These are phyloP conservation scores for Penicillium macrosclerotiorum DNA, from an alignment of 495 filamentous ascomycete species.

Conservation along the genomic window DNA sequence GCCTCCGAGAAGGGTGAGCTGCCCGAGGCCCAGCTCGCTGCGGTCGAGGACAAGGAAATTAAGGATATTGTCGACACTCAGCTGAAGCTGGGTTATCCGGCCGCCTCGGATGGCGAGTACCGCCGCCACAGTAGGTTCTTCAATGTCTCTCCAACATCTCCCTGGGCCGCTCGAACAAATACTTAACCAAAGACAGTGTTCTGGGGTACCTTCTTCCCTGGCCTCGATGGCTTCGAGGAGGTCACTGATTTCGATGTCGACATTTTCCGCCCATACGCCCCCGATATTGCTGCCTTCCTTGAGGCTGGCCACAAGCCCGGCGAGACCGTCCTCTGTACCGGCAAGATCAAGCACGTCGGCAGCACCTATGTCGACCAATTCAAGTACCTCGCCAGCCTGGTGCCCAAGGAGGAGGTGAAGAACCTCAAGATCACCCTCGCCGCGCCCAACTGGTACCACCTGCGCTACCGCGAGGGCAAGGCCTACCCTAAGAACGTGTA, in stretches of 20 bases:
- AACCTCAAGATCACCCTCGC: constrained; percentile 73
- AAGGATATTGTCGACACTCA: constrained; percentile 64
- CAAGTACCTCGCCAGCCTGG: constrained; percentile 62
- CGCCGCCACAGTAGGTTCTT: constrained; percentile 56
- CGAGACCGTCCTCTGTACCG: constrained; percentile 69
- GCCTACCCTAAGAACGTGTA: constrained; percentile 68
- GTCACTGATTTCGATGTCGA: constrained; percentile 54
- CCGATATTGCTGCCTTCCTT: constrained; percentile 73
- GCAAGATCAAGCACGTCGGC: constrained; percentile 67
- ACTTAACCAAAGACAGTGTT: constrained; percentile 43
- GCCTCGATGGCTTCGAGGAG: constrained; percentile 68
- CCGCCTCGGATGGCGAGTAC: constrained; percentile 75
- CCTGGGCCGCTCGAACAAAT: too few relatives aligned
- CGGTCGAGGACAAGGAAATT: constrained; percentile 65
- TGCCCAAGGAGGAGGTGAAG: constrained; percentile 56
- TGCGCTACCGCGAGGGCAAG: constrained; percentile 67
- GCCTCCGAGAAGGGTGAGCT: constrained; percentile 51
- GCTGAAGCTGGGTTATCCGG: constrained; percentile 63
- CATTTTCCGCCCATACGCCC: constrained; percentile 73
- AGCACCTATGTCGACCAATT: constrained; percentile 64
- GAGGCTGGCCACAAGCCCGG: constrained; percentile 71
- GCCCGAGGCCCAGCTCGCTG: constrained; percentile 34
- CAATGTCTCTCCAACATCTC: neutral
- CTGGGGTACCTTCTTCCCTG: constrained; percentile 75
- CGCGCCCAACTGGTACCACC: constrained; percentile 71